Base-by-base conservation (phyloP, 148 eudicot genomes). In the Camellia granthamiana region DNA sequence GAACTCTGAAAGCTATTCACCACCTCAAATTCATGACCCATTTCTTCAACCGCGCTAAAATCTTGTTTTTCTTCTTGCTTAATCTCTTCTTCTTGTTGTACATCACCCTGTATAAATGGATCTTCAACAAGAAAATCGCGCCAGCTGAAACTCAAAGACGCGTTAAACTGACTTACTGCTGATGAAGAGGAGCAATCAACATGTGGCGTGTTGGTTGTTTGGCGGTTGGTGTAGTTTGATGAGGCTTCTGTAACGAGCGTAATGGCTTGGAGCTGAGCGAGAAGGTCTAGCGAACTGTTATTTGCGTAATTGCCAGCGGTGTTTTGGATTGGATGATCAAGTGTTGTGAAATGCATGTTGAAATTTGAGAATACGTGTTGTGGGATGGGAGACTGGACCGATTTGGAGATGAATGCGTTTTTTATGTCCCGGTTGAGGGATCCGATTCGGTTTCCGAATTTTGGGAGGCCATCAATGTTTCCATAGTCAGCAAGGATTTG, bases 401-500 rank as follows among this genome's bases (percentile, higher is more conserved):
- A 44, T 30, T 18, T 78, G 30, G 79, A 74, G 58, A 71, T 44
- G 70, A 80, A 66, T 46, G 86, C 60, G 42, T 85, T 81, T 43
- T 82, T 86, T 2, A 82, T 61, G 81, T 88, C 89, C 14, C 78
- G 80, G 19, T 63, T 77, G 4, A 86, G 85, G 18, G 87, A 80
- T 14, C 80, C 81, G 15, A 81, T 83, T 16, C 77, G 66, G 13
- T 81, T 58, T 3, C 76, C 70, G 6, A 87, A 68, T 69, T 85
- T 83, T 5, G 96, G 88, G 65, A 90, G 84, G 62, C 87, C 90
- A 56, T 91, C 88, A 3, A 94, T 90, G 90, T 81, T 92, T n/a
- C 91, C 91, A 77, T 92, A 94, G 15, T 94, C 97, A 0, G 97
- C 89, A 7, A 94, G 92, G 88, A 94, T 87, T 85, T 94, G 92